Conservation (phyloP, 495 filamentous ascomycete genomes). For the Podospora tetraspora region DNA sequence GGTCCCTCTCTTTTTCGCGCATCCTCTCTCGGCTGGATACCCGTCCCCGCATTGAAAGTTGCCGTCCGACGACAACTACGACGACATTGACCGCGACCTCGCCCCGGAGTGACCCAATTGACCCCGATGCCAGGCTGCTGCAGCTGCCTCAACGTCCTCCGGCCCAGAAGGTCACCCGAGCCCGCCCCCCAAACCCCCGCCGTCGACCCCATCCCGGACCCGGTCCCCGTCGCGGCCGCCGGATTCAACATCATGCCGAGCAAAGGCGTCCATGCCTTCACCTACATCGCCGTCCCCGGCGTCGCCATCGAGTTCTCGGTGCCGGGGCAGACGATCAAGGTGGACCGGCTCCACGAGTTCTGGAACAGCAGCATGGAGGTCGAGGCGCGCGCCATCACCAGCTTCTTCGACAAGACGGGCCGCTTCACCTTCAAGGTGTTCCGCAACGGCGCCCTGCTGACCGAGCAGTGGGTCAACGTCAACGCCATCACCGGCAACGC, state of each 20-base stretch:
- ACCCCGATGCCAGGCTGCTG: neutral
- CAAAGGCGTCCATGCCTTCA: slow-evolving; percentile 45
- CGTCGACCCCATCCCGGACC: neutral
- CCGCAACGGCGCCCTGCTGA: slow-evolving; percentile 33
- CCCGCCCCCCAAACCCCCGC: neutral
- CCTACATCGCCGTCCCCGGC: slow-evolving; percentile 44
- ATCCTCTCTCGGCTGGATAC: slow-evolving; percentile 4
- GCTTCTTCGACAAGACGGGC: slow-evolving; percentile 42
- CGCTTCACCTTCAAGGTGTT: slow-evolving; percentile 45
- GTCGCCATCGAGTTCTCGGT: slow-evolving; percentile 43
- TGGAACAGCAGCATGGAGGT: slow-evolving; percentile 42
- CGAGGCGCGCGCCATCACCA: slow-evolving; percentile 38
- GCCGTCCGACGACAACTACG: neutral
- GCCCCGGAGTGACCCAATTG: neutral
- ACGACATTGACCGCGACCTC: neutral
- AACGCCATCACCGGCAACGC: slow-evolving; percentile 46
- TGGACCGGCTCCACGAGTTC: slow-evolving; percentile 33
- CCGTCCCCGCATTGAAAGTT: neutral
- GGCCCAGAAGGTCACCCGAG: neutral
- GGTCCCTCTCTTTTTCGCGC: slow-evolving; percentile 8
- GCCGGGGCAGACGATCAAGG: slow-evolving; percentile 33
- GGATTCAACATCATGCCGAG: slow-evolving; percentile 40
- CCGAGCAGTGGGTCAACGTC: slow-evolving; percentile 40
- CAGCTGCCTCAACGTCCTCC: neutral
- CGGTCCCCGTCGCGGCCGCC: neutral